Evolutionary conservation across 2,329 filamentous ascomycete species (phyloP), one percentile per base, ranked within the genome.

Genomic region (Diaporthe helianthi): DNA sequence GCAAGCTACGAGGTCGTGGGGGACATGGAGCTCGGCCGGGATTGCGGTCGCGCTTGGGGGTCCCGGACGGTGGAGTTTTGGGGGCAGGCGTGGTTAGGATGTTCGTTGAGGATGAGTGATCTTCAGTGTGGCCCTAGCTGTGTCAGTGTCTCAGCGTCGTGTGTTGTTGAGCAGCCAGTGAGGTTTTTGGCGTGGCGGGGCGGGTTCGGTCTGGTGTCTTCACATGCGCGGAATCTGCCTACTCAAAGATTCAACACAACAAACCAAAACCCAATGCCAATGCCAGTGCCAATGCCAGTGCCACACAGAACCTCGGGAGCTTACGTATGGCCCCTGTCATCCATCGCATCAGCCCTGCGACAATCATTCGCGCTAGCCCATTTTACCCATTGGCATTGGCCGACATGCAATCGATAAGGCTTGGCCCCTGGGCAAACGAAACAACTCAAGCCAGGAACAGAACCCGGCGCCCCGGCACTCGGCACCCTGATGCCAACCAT

Each of bases 1-100:
- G 71, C 70, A 65, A 65, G 69, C 38, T 68, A 69, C 52, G 71
- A 61, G 54, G 67, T 61, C 49, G 58, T 67, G 38, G 52, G 55
- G 26, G 44, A 33, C 49, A 55, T 69, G 33, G 61, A 51, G 51
- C 47, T 65, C 51, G 52, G 41, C 60, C 41, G 61, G 33, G 41
- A 13, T 22, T 31, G 51, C 47, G 26, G 38, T 33, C 60, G 36
- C 60, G 46, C 49, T 31, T 31, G 26, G 54, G 54, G 51, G 65
- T 26, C 58, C 44, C 58, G 58, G 58, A 47, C 19, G 29, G n/a
- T 22, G 61, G 17, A 44, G 61, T 36, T 19, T 29, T 15, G 17
- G 22, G 22, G 29, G n/a, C n/a, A 15, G 36, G 24, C 31, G 22
- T 31, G 33, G 9, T n/a, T 9, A 10, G 47, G 61, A 22, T 22